Conservation (phyloP, 1,284 basidiomycete genomes). For the Fistulinella cinereoalba region DNA sequence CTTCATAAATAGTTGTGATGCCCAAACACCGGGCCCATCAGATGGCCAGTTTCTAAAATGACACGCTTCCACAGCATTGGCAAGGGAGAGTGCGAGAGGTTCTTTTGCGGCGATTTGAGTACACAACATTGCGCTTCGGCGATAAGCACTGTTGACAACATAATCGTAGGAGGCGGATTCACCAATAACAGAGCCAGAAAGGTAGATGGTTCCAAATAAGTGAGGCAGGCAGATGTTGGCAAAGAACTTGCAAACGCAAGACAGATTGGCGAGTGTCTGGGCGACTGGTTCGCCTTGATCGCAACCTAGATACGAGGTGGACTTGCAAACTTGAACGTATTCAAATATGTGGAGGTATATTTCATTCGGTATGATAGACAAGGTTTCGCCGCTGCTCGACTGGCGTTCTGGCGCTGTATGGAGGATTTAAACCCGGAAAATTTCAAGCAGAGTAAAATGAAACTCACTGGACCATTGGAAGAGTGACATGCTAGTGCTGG, state of each 20-base stretch:
- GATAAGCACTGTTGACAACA: neutral
- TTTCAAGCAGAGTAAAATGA: neutral
- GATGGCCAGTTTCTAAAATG: neutral
- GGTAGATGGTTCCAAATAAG: conserved; percentile 34
- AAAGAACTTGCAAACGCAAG: conserved; percentile 45
- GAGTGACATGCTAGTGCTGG: conserved; percentile 10
- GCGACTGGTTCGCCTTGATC: neutral
- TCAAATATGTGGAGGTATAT: conserved; percentile 40
- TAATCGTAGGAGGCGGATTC: neutral
- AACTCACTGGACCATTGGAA: conserved; percentile 11
- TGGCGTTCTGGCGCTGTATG: conserved; percentile 7
- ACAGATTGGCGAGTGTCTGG: conserved; percentile 31
- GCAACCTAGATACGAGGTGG: too few relatives aligned
- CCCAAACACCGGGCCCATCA: neutral
- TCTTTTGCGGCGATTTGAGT: conserved; percentile 8
- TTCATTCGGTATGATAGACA: conserved; percentile 29
- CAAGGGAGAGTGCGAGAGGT: conserved; percentile 18
- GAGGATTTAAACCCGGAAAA: conserved; percentile 15
- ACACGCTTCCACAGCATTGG: conserved; percentile 12
- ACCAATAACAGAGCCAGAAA: conserved; percentile 16
- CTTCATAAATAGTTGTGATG: neutral
- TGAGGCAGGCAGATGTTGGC: conserved; percentile 36
- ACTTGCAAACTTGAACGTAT: too few relatives aligned
- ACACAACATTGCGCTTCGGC: conserved; percentile 7
- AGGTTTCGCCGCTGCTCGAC: too few relatives aligned